Conservation (phyloP, 2,329 filamentous ascomycete species). For the Sclerotinia sclerotiorum region DNA sequence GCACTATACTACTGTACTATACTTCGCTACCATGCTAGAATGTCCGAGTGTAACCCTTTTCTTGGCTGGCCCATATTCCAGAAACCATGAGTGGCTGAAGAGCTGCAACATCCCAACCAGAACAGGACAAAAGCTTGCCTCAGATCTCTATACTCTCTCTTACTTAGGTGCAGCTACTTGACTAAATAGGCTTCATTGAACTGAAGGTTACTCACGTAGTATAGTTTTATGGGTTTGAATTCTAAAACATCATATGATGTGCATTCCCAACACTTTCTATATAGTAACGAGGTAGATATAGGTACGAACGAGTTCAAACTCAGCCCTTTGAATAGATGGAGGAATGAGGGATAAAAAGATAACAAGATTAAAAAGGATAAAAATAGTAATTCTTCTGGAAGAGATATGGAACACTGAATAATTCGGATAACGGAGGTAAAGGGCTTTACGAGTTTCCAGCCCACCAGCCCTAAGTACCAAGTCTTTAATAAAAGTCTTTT, state of each 20-base stretch:
- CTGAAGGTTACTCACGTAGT: neutral
- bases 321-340: neutral
- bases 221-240: neutral
- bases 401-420: neutral
- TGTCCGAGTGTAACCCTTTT: neutral
- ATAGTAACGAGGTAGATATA: neutral
- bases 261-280: neutral
- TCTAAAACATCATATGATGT: neutral
- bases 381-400: conserved; percentile 6
- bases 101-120: neutral
- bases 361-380: neutral
- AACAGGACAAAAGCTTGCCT: neutral
- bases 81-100: conserved; percentile 16
- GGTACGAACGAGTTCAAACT: neutral
- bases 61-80: neutral
- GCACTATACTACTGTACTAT: too few relatives aligned
- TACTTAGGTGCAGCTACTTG: neutral
- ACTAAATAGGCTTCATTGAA: neutral
- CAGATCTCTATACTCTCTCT: neutral
- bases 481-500: too few relatives aligned
- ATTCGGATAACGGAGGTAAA: neutral
- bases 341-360: neutral
- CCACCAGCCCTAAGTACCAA: neutral
- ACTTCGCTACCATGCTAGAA: too few relatives aligned
- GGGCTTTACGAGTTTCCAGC: neutral